These are phyloP conservation scores for Diversispora epigaea DNA, from an alignment of 192 early-diverging fungal genomes.

Conservation along the genomic window DNA sequence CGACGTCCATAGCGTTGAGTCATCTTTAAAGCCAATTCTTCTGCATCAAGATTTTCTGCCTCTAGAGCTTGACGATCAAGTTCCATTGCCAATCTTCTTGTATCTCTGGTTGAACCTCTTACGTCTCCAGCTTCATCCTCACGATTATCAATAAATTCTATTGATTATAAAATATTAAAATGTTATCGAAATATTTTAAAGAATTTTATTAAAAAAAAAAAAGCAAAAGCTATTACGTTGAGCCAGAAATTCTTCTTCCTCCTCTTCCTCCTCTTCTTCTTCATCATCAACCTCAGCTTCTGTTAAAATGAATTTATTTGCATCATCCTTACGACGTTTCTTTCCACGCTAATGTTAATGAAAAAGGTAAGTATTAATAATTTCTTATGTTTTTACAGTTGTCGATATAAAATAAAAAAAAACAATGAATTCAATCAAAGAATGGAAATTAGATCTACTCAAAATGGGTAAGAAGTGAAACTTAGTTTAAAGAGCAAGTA, in stretches of 20 bases:
- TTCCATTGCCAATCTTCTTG: constrained; percentile 44
- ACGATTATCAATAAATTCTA: constrained; percentile 61
- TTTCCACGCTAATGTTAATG: constrained; percentile 29
- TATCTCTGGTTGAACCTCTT: constrained; percentile 29
- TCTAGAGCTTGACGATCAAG: constrained; percentile 64
- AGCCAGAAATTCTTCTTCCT: constrained; percentile 34
- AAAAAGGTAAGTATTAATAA: constrained; percentile 1
- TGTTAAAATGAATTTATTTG: constrained; percentile 59
- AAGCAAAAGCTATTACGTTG: not conserved
- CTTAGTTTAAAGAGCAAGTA: no score
- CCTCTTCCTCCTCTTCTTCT: constrained; percentile 70
- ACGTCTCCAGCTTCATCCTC: constrained; percentile 60
- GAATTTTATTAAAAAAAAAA: not conserved
- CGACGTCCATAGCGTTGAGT: constrained; percentile 73
- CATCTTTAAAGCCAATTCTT: constrained; percentile 75
- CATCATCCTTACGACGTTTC: constrained; percentile 48
- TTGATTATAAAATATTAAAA: not conserved
- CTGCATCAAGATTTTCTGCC: constrained; percentile 78
- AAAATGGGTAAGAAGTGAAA: no score
- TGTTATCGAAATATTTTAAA: not conserved
- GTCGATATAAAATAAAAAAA: not conserved
- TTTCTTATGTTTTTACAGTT: not conserved
- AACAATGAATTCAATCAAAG: not conserved
- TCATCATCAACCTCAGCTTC: constrained; percentile 70
- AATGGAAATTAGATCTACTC: no score